Evolutionary conservation across 176 grass and related monocot genomes (phyloP), one percentile per base, ranked within the genome.

Genomic region (Phoenix roebelenii): DNA sequence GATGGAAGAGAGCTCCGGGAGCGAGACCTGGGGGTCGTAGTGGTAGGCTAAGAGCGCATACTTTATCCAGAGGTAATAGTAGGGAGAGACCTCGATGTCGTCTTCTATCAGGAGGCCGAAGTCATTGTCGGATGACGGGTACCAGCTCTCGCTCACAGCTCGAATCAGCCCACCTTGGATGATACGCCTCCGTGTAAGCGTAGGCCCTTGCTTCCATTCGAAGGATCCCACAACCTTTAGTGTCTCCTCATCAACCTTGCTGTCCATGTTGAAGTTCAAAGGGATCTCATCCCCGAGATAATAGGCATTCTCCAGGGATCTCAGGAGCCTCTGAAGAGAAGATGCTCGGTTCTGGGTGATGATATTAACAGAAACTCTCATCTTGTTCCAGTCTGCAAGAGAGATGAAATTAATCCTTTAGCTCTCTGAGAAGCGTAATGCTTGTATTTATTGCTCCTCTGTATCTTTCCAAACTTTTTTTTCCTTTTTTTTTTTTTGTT

Each of bases 201-300:
- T 98, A 3, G 73, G 59, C 1, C 93, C 93, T 14, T 98, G 93
- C 22, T 81, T 66, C 93, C 93, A 98, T 0, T 66, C 39, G 50
- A 91, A 92, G 15, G 82, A 68, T 59, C 62, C 69, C 0, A 88
- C 87, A 6, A 71, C 50, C 62, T 85, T 72, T 1, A 98, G 79
- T 5, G 93, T 98, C 50, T 66, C 57, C 32, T 83, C 87, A 69
- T 98, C 93, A 16, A 92, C 93, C 32, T 65, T 65, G 78, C 93
- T 92, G 80, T 98, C 93, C 93, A 98, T 92, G 87, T 92, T 98
- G 76, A 98, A 92, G 74, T 78, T 92, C 64, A 98, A 63, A 1
- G 81, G 73, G 59, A 98, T 78, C 81, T 92, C 87, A 29, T 98
- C 93, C 16, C 93, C 76, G 2, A 98, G 52, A 66, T 98, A 98